A percentile compares a stretch with the other conserved stretches of the same genome.
phyloP scores from a whole-genome alignment of 148 eudicot genomes.

The Chenopodium berlandieri region DNA sequence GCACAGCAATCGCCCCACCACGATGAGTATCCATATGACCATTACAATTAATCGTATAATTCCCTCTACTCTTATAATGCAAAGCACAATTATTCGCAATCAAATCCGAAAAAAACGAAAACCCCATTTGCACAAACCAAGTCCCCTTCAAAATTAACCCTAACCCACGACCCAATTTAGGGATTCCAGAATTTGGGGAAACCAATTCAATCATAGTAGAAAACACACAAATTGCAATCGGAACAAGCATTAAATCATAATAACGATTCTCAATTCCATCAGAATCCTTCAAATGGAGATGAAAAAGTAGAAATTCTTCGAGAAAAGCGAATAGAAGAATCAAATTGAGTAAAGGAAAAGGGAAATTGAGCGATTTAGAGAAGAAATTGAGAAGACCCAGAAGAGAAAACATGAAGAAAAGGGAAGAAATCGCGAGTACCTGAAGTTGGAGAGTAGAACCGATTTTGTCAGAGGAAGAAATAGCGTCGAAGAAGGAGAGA shows the following conservation, averaged over 20 bases:
- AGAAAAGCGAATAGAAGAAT: constrained; percentile 54
- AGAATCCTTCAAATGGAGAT: constrained; percentile 54
- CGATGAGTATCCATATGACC: constrained; percentile 68
- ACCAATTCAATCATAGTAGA: constrained; percentile 51
- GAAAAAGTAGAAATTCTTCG: constrained; percentile 60
- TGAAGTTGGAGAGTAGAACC: constrained; percentile 50
- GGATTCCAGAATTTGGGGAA: constrained; percentile 29
- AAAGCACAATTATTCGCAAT: constrained; percentile 55
- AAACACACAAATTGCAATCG: constrained; percentile 45
- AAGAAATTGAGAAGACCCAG: constrained; percentile 39
- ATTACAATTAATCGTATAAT: constrained; percentile 58
- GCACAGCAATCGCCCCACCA: constrained; percentile 64
- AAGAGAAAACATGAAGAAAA: constrained; percentile 50
- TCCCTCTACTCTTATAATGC: constrained; percentile 59
- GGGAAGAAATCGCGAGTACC: constrained; percentile 49
- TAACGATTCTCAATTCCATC: constrained; percentile 67
- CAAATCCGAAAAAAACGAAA: constrained; percentile 56
- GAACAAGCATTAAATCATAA: constrained; percentile 58
- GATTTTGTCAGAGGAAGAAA: constrained; percentile 35
- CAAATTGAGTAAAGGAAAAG: constrained; percentile 38
- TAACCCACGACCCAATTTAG: constrained; percentile 60
- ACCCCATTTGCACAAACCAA: constrained; percentile 83
- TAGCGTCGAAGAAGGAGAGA: constrained; percentile 43
- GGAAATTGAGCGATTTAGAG: constrained; percentile 26
- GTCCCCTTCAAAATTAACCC: constrained; percentile 71